Base-by-base conservation (phyloP, 73 alveolate genomes). In the Paramecium pentaurelia region DNA sequence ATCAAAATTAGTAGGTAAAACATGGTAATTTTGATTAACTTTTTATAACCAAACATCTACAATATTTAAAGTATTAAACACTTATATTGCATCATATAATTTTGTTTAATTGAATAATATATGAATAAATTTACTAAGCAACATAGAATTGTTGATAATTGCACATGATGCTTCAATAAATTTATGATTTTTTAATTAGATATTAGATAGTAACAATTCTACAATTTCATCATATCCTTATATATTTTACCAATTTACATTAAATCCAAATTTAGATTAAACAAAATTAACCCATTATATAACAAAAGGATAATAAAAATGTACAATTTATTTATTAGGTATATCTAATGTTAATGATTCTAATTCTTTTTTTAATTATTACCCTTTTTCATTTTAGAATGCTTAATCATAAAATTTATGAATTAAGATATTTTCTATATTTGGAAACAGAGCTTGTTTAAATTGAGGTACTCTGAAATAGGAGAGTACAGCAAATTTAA, bases 1-100 rank as follows among this genome's bases (percentile, higher is more conserved):
- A 60, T 96, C 98, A 54, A 96, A 95, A 64, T 92, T 94, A 25
- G 96, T 59, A 2, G 97, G 97, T 32, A 94, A 54, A 8, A 45
- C 68, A 20, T 87, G 58, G 22, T 87, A 37, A 44, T 64, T 87
- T 87, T 87, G 38, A 30, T 25, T 34, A 3, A 60, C 71, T 27
- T 64, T 60, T 42, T 60, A 27, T 28, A 87, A 37, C 93, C 93
- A 87, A 6, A 18, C 16, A 42, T 87, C 88, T 6, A 87, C 71
- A 4, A 87, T 60, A 22, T 59, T 77, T 34, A 60, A 42, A 6
- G 93, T 77, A 27, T 87, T 60, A 25, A 87, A 87, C 27, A 87
- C 93, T 25, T 87, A 27, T 1, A 77, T 60, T 22, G 93, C 83
- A 64, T 87, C 93, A 70, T 64, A 87, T 28, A 87, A 16, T 34